Base-by-base conservation (phyloP, 352 stramenopile genomes). In the Phytophthora rubi region DNA sequence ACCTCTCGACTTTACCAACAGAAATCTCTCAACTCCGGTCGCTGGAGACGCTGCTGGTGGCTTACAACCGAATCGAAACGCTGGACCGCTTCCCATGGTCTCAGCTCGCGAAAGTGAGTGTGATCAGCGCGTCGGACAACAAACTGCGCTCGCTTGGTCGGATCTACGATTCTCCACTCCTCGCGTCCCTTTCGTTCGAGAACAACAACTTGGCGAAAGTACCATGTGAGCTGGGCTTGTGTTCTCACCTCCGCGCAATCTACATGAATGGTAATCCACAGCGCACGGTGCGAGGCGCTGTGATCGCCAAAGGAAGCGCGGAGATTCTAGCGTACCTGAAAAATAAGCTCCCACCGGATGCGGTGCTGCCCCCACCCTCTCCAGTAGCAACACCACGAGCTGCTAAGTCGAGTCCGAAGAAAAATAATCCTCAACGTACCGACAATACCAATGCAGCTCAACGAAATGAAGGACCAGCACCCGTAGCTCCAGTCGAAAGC, bases 201-300 rank as follows among this genome's bases (percentile, higher is more conserved):
- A 96, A 95, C 78, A 97, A 96, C 62, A 94, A 86, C 49, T 70
- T 96, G 30, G 74, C 65, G 6, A 67, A 75, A 12, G 77, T 95
- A 1, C 87, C 85, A 0, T 89, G 70, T 4, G 85, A 93, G 32
- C 71, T 97, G 0, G 88, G 80, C 0, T 70, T 95, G 13, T 93
- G 82, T 44, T 76, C 73, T 1, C 70, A 86, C 16, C 71, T 97
- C 37, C 81, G 81, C 16, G 77, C 85, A 6, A 80, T 97, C 21
- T 90, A 92, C 72, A 85, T 97, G 71, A 94, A 93, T 51, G 88
- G 88, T 6, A 97, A 96, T 59, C 89, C 89, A 8, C 89, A 96
- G 56, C 87, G 90, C 53, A 93, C 85, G 2, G 79, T 97, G 12
- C 84, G 89, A 21, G 82, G 85, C 1, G 80, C 56, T 10, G 74